Evolutionary conservation across 2,329 filamentous ascomycete genomes (phyloP).

Genomic region (Zopfia rhizophila): DNA sequence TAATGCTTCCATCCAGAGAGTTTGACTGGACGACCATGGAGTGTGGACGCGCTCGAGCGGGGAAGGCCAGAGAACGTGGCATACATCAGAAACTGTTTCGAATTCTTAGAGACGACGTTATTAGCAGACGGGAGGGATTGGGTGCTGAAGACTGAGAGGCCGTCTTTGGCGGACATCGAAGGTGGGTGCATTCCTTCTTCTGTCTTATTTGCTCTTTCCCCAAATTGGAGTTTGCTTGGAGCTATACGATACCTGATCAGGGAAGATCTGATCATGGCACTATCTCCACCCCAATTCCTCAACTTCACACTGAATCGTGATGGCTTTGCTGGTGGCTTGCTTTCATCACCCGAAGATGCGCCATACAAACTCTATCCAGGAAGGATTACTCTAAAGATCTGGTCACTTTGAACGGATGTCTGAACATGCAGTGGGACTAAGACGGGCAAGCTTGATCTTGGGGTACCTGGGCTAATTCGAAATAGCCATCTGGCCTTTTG

Average conservation of each 20-base stretch:
- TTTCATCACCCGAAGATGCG: too few species aligned
- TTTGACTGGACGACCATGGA: conserved; percentile 56
- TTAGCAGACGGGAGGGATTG: conserved; percentile 72
- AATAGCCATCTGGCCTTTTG: conserved; percentile 68
- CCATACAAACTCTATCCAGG: too few species aligned
- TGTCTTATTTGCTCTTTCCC: not conserved
- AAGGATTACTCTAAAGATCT: conserved; percentile 1
- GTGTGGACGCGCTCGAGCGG: conserved; percentile 46
- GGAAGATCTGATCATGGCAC: too few species aligned
- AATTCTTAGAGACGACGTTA: conserved; percentile 68
- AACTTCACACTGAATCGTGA: too few species aligned
- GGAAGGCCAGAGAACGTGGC: conserved; percentile 65
- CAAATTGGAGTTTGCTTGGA: too few species aligned
- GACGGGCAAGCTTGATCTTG: not conserved
- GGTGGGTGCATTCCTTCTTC: conserved; percentile 46
- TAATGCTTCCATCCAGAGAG: conserved; percentile 35
- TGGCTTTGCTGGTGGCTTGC: too few species aligned
- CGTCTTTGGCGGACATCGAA: conserved; percentile 73
- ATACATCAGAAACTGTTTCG: conserved; percentile 63
- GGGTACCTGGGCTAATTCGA: not conserved
- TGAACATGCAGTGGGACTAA: conserved; percentile 8
- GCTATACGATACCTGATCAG: too few species aligned
- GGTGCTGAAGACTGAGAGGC: conserved; percentile 65
- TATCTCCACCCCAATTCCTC: too few species aligned
- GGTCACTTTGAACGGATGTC: conserved; percentile 3